These are phyloP conservation scores for Eutreptiella sp. DNA, from an alignment of 208 protist species.

Conservation along the genomic window DNA sequence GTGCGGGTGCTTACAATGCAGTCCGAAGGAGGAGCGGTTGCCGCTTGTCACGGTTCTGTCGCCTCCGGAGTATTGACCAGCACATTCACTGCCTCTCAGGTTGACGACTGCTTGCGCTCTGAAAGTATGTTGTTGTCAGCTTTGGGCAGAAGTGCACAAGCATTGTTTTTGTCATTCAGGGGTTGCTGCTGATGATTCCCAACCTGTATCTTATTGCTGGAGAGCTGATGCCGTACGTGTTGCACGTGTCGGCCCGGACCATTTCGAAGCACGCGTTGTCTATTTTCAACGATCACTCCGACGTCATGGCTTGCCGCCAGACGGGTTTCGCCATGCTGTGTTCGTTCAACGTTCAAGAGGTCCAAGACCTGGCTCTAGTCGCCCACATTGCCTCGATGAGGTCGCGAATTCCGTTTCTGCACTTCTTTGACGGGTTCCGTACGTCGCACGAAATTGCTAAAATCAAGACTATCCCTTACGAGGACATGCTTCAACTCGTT, in stretches of 20 bases:
- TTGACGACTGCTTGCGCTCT: too few species aligned
- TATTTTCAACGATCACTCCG: slow-evolving; percentile 57
- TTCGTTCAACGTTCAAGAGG: slow-evolving; percentile 49
- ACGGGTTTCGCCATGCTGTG: slow-evolving; percentile 51
- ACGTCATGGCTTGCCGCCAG: slow-evolving; percentile 47
- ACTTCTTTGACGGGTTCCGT: slow-evolving; percentile 55
- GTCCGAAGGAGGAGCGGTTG: slow-evolving; percentile 54
- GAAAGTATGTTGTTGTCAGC: too few species aligned
- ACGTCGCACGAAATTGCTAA: slow-evolving; percentile 44
- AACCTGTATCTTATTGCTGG: slow-evolving; percentile 69
- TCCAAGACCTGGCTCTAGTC: slow-evolving; percentile 47
- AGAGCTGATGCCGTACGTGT: slow-evolving; percentile 50
- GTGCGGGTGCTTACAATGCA: slow-evolving; percentile 44
- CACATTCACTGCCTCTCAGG: slow-evolving; percentile 66
- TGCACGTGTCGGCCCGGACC: slow-evolving; percentile 54
- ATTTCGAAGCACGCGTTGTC: slow-evolving; percentile 36
- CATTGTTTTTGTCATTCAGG: too few species aligned
- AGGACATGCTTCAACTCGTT: slow-evolving; percentile 19
- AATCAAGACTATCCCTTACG: slow-evolving; percentile 36
- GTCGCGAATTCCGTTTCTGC: slow-evolving; percentile 40
- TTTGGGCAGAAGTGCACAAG: too few species aligned
- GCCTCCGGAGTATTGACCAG: slow-evolving; percentile 37
- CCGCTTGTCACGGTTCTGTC: slow-evolving; percentile 50
- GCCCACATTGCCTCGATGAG: slow-evolving; percentile 53
- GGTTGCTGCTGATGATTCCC: slow-evolving; percentile 65